These are phyloP conservation scores for Solanum tarijense DNA, from an alignment of 257 asterid genomes.

Conservation along the genomic window DNA sequence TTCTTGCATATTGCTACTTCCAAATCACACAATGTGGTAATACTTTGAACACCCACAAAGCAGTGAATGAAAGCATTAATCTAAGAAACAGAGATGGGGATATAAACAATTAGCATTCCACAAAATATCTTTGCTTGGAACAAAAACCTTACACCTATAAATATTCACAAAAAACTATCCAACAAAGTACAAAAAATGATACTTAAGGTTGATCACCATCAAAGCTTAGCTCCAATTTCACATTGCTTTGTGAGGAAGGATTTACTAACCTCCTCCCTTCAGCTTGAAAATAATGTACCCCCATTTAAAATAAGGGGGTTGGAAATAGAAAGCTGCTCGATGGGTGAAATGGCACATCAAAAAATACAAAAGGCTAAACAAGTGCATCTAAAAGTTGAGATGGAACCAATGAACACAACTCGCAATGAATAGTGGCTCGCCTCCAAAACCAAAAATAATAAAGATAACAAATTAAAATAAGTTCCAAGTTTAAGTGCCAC, in stretches of 20 bases:
- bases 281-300: background rate
- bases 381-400: background rate
- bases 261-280: background rate
- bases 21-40: constrained; percentile 73
- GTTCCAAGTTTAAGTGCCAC: background rate
- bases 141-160: background rate
- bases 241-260: background rate
- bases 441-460: background rate
- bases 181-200: background rate
- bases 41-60: constrained; percentile 74
- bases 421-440: background rate
- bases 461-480: background rate
- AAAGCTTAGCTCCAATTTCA: background rate
- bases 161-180: background rate
- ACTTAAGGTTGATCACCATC: background rate
- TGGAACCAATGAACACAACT: background rate
- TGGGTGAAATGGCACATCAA: background rate
- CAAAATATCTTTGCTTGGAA: background rate
- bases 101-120: background rate
- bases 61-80: constrained; percentile 83
- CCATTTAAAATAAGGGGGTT: background rate
- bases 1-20: constrained; percentile 70
- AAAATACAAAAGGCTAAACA: background rate
- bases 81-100: constrained; percentile 22
- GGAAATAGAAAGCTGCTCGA: background rate